Percentiles rank a stretch among this genome's conserved stretches.
Conservation (phyloP, 2,329 filamentous ascomycete genomes). For the Ceratocystis variospora region DNA sequence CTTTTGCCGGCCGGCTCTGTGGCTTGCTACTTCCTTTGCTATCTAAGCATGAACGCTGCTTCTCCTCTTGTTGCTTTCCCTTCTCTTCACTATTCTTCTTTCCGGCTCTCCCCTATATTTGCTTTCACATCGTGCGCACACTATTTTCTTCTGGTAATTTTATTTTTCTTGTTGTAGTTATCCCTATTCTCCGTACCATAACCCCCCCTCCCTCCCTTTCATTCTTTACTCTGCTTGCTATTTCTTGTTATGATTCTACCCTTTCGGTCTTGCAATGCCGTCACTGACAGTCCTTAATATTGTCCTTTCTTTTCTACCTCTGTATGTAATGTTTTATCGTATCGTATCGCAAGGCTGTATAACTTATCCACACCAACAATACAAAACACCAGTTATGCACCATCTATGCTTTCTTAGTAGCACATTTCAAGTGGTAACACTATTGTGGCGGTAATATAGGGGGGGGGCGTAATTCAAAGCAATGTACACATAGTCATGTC, state of each 20-base stretch:
- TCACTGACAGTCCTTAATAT: background rate
- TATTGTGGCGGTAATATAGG: too few species aligned
- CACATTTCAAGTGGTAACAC: background rate
- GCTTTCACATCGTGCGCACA: too few species aligned
- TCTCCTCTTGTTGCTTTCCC: background rate
- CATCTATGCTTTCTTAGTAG: too few species aligned
- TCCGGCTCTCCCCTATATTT: background rate
- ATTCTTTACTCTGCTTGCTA: background rate
- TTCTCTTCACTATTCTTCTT: background rate
- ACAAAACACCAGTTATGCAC: slow-evolving; percentile 1
- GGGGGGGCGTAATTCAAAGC: background rate
- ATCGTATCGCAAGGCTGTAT: background rate
- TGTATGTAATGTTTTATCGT: background rate
- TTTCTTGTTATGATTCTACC: background rate
- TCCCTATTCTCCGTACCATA: too few species aligned
- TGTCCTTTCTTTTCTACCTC: background rate
- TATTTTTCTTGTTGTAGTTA: too few species aligned
- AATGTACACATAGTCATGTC: background rate
- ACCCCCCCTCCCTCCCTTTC: background rate
- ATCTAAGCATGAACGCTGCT: background rate
- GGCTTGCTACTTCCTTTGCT: background rate
- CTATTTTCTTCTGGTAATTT: too few species aligned
- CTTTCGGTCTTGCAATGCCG: background rate
- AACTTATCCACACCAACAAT: background rate
- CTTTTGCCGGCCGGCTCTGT: background rate